Conservation (phyloP, 1,284 basidiomycete species). For the Boletus sp. region DNA sequence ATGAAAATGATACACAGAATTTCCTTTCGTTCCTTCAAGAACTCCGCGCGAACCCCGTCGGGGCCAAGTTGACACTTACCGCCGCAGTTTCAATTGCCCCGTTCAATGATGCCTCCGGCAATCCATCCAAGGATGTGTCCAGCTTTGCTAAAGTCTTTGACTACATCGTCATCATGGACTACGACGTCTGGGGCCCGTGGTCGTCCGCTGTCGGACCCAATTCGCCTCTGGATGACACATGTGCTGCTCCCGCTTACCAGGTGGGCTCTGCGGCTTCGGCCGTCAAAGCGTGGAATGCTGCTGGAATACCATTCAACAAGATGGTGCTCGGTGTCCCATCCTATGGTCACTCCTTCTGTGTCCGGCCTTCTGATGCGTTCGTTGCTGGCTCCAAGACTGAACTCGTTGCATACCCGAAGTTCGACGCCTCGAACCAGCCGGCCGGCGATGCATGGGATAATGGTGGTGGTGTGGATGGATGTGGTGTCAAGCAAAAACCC, state of each 20-base stretch:
- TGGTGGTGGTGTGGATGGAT: constrained; percentile 34
- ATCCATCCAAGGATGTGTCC: constrained; percentile 52
- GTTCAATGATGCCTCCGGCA: constrained; percentile 49
- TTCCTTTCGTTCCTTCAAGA: constrained; percentile 46
- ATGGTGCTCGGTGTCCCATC: constrained; percentile 66
- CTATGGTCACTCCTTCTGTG: constrained; percentile 48
- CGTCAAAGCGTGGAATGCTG: constrained; percentile 57
- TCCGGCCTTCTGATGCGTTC: constrained; percentile 33
- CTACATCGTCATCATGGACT: constrained; percentile 72
- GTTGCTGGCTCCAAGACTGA: constrained; percentile 14
- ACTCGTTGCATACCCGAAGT: constrained; percentile 37
- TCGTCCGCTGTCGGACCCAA: constrained; percentile 54
- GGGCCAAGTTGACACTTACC: constrained; percentile 48
- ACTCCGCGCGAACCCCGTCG: constrained; percentile 41
- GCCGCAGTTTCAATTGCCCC: constrained; percentile 55
- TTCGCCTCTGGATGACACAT: constrained; percentile 61
- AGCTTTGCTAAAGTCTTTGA: constrained; percentile 43
- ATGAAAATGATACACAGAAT: constrained; percentile 41
- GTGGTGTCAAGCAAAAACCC: constrained; percentile 34
- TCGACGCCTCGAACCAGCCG: constrained; percentile 36
- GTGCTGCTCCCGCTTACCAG: constrained; percentile 50
- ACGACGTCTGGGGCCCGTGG: constrained; percentile 65
- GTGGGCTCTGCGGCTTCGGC: constrained; percentile 61
- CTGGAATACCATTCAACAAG: constrained; percentile 59
- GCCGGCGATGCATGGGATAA: constrained; percentile 43